Base-by-base conservation (phyloP, 805 yeast species). In the Yueomyces sinensis region DNA sequence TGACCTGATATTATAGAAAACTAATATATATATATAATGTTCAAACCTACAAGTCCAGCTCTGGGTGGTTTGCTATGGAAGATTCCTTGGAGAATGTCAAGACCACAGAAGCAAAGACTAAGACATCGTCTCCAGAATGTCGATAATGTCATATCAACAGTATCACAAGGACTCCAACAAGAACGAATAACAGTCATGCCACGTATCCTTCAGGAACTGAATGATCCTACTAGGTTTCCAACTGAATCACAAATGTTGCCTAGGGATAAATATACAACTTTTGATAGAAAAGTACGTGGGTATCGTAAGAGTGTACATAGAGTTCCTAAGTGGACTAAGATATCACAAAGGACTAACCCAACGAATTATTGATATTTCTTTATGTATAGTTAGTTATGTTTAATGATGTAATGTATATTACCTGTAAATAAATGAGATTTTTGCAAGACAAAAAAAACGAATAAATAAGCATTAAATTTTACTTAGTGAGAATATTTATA, bases 271-370 rank as follows among this genome's bases (percentile, higher is more conserved):
- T 91, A 91, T 61, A 76, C 94, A 31, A 78, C 84, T 2, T 89
- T 82, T 62, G 76, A 74, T 59, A 79, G 72, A 57, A 74, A 74
- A 47, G 70, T 76, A 13, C 74, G 68, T 49, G 77, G 76, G 16
- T 91, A 89, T 61, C 74, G 97, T 63, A 89, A 86, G 62, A 76
- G 87, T 43, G 74, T 82, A 18, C 97, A 89, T 52, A 62, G 75
- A 56, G 81, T 79, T 30, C 95, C 95, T 16, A 82, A 86, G 54
- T 86, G 95, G 94, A 86, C 96, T 36, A 84, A 78, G 62, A 55
- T 74, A 41, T 73, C 93, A 7, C 69, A 77, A 57, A 76, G 95
- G 63, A 74, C 70, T 38, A 80, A 82, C 50, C 95, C 95, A 31
- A 68, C 68, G 39, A 68, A 76, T 52, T 78, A 70, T 55, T 82